Base-by-base conservation (phyloP, 176 grass and related monocot species). In the Lolium multiflorum region DNA sequence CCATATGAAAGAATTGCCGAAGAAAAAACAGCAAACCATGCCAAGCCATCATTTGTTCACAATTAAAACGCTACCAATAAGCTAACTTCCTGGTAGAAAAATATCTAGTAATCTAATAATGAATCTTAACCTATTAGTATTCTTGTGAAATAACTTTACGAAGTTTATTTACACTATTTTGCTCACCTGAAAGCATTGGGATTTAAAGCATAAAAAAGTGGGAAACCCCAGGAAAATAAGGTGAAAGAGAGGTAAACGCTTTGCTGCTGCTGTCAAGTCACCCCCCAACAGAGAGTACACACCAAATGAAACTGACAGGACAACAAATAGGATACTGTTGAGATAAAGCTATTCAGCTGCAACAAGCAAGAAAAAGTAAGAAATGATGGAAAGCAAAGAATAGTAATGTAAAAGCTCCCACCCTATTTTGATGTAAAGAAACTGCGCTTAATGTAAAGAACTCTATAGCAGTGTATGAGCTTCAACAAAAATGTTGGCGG, bases 201-300 rank as follows among this genome's bases (percentile, higher is more conserved):
- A n/a, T n/a, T n/a, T n/a, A n/a, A n/a, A n/a, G 90, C 91, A 91
- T 91, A n/a, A 89, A 91, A 98, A 54, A 98, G 92, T 81, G 97
- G 97, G 80, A 98, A 96, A 88, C 97, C 94, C 66, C n/a, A n/a
- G n/a, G 97, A 51, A 90, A 98, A 98, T 56, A 98, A n/a, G n/a
- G 80, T 78, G 97, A 96, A 59, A 98, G 97, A 41, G 97, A 96
- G 59, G 97, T 98, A 88, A 98, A 98, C 47, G 97, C 97, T 96
- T 98, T 86, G 97, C 90, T 86, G 97, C 94, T 80, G 97, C n/a
- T n/a, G n/a, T n/a, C n/a, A n/a, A n/a, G n/a, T n/a, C n/a, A n/a
- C n/a, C n/a, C n/a, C n/a, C n/a, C n/a, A n/a, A n/a, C n/a, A n/a
- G n/a, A n/a, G n/a, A n/a, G n/a, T n/a, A n/a, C n/a, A n/a, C n/a